Conservation (phyloP, 495 filamentous ascomycete genomes). For the Daldinia loculata region DNA sequence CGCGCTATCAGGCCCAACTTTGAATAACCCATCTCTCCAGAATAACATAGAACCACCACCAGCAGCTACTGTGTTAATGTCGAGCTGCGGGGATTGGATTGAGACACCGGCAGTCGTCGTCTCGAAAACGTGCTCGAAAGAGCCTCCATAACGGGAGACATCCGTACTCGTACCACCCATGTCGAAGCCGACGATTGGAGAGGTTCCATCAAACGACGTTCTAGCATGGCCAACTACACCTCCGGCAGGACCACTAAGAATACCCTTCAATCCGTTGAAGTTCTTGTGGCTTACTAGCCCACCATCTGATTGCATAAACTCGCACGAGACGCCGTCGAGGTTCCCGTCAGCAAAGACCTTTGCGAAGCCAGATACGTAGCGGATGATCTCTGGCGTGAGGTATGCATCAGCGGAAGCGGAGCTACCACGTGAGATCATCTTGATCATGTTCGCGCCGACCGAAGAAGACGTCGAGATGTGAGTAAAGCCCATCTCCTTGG, state of each 20-base stretch:
- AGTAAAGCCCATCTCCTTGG: constrained; percentile 75
- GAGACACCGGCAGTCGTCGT: constrained; percentile 96
- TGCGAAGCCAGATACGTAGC: constrained; percentile 91
- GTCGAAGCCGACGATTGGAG: constrained; percentile 94
- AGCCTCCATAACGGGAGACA: constrained; percentile 84
- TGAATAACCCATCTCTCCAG: constrained; percentile 41
- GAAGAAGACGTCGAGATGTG: constrained; percentile 80
- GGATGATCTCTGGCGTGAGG: constrained; percentile 91
- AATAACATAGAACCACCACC: constrained; percentile 49
- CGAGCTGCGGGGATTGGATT: constrained; percentile 93
- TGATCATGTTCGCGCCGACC: constrained; percentile 80
- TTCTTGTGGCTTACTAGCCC: constrained; percentile 78
- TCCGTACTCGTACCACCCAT: constrained; percentile 96
- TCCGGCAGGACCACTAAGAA: constrained; percentile 81
- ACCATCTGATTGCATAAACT: constrained; percentile 88
- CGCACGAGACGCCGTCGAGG: constrained; percentile 74
- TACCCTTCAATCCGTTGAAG: constrained; percentile 78
- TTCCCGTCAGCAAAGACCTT: constrained; percentile 72
- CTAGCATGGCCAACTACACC: constrained; percentile 93
- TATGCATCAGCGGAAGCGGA: constrained; percentile 91
- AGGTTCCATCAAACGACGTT: constrained; percentile 91
- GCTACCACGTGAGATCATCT: constrained; percentile 84
- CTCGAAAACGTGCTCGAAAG: constrained; percentile 95
- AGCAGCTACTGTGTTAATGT: constrained; percentile 86
- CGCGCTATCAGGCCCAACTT: constrained; percentile 30